Base-by-base conservation (phyloP, 768 basidiomycete genomes). In the Fistulinella prunicolor region DNA sequence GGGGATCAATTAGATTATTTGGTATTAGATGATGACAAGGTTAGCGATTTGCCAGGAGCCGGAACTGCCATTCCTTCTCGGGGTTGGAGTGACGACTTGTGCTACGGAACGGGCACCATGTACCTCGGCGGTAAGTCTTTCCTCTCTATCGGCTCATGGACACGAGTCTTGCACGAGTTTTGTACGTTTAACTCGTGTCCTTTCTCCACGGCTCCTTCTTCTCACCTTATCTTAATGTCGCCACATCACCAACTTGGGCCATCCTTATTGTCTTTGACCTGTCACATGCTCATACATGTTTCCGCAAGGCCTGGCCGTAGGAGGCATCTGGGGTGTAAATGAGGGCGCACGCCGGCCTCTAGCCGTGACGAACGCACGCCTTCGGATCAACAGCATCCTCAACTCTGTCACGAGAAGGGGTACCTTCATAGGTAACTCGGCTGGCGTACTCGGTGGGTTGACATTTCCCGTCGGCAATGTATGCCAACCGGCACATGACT, bases 51-150 rank as follows among this genome's bases (percentile, higher is more conserved):
- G 52, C 92, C 92, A 64, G 96, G 96, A 42, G 83, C 89, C 59
- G 80, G 78, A 59, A 93, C 89, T 51, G 94, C 94, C 49, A 81
- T 99, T 56, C 94, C 94, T 59, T 89, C 86, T 66, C 78, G 96
- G 75, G 94, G 96, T 54, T 98, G 93, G 94, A 90, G 92, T 73
- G 96, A 99, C 75, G 96, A 99, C 75, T 73, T 99, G 51, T 97
- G 94, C 81, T 97, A 98, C 73, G 96, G 96, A 64, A 97, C 94
- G 61, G 96, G 96, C 55, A 94, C 94, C 57, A 96, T 94, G 75
- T 99, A 99, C 83, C 84, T 99, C 48, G 80, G 89, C 69, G 95
- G 95, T 97, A 66, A 66, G 91, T 85, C 53, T 51, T n/a, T 48
- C 68, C 77, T 75, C 77, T 79, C 79, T 76, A 79, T 81, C 76